Evolutionary conservation across 2,329 filamentous ascomycete species (phyloP), one percentile per base, ranked within the genome.

Genomic region (Orbilia blumenaviensis): DNA sequence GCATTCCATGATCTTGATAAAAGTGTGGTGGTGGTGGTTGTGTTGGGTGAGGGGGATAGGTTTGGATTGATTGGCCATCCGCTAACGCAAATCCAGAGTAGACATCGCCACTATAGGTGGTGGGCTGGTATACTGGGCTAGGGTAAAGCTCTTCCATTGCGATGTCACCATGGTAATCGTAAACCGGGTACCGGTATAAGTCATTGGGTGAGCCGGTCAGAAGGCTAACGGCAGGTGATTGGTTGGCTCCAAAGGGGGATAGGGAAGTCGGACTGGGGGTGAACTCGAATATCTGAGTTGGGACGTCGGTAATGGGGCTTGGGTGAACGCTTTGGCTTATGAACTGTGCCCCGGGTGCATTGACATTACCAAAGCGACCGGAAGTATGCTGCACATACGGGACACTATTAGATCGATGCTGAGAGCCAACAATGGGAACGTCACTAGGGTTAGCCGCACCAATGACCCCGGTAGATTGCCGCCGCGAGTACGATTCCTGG

Each of bases 211-310:
- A 18, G 32, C 56, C 62, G 21, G 62, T 4, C 10, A 56, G 4
- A 38, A 38, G 32, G 12, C 7, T 21, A 16, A 50, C 48, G 16
- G 52, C 32, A 38, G 52, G 18, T 9, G 52, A 36, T 36, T 56
- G 52, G 9, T 54, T 32, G 48, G 27, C 2, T 7, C 29, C 32
- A 25, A 18, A 54, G 21, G 52, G 32, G 6, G 50, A 54, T 14
- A 61, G 14, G 2, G 66, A 61, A 8, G 66, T 63, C 41, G 71
- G 71, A 16, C 71, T 68, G 8, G 62, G 69, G 4, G 71, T 63
- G n/a, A 38, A 63, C 0, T 68, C 63, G 34, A 75, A 63, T 27
- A 56, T 41, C 18, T 54, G 42, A 5, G 25, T 38, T 9, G 32
- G 50, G 8, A 58, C 50, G 41, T 74, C 62, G 3, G 54, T 54